Evolutionary conservation across 352 stramenopile species (phyloP).

Genomic region (Globisporangium emineosum): DNA sequence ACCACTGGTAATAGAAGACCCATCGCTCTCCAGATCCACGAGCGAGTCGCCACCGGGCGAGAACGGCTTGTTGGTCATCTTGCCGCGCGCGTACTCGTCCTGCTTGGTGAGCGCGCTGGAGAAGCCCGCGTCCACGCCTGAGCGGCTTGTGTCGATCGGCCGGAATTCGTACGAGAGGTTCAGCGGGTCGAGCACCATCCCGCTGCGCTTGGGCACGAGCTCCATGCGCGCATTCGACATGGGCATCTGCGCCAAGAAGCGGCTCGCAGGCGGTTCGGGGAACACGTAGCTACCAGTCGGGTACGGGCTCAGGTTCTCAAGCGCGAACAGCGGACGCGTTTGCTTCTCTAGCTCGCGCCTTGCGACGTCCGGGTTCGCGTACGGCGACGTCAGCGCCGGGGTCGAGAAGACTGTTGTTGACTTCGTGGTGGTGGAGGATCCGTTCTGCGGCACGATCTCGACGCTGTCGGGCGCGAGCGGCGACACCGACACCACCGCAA

Average conservation of each 20-base stretch:
- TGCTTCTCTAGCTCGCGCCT: conserved; percentile 26
- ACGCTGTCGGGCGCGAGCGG: conserved; percentile 39
- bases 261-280: conserved; percentile 32
- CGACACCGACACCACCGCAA: conserved; percentile 43
- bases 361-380: conserved; percentile 22
- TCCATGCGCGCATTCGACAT: conserved; percentile 50
- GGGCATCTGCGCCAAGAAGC: conserved; percentile 68
- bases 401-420: conserved; percentile 33
- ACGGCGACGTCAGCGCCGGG: conserved; percentile 37
- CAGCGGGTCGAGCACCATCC: conserved; percentile 52
- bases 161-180: conserved; percentile 65
- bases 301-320: conserved; percentile 42
- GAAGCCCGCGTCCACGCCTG: conserved; percentile 45
- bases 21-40: conserved; percentile 21
- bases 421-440: neutral
- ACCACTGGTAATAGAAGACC: neutral
- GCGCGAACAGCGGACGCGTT: conserved; percentile 32
- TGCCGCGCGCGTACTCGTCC: conserved; percentile 77
- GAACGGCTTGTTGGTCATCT: conserved; percentile 78
- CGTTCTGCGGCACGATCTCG: conserved; percentile 34
- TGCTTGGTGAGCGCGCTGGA: conserved; percentile 67
- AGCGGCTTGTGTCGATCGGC: conserved; percentile 26
- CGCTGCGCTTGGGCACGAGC: conserved; percentile 44
- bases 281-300: conserved; percentile 18
- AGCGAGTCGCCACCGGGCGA: conserved; percentile 62